Evolutionary conservation across 345 rosid species (phyloP), one percentile per base, ranked within the genome.

Genomic region (Eutrema japonicum): DNA sequence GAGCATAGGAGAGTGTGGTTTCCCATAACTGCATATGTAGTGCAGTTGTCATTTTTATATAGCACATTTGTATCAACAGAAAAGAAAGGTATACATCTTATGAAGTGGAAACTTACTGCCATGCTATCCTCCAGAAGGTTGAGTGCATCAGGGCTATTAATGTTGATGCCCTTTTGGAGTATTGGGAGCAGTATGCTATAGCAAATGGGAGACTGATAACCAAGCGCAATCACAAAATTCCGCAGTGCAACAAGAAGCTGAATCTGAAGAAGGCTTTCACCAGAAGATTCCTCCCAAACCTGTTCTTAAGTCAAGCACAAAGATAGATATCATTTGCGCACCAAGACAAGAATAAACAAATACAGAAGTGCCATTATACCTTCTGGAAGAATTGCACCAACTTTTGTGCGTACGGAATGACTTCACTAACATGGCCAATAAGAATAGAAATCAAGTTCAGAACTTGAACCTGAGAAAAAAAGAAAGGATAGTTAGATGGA

Each of bases 251-350:
- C 91, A 69, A 95, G 96, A 82, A 95, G 92, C 81, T 95, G 99
- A 80, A 95, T 95, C 82, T 88, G 96, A 40, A 95, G 84, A 82
- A 95, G 99, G 79, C 96, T 91, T 85, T 95, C 97, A 55, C 96
- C 91, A 64, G 94, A 83, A 77, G 96, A 88, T 79, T 90, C 97
- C 85, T 92, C 97, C 99, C 99, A 95, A 37, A 88, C 85, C 99
- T 92, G 80, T 59, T 69, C 77, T 80, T 72, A 46, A 38, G 61
- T 9, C 65, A 61, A 67, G 10, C 64, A 51, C 43, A 56, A 26
- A 41, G 14, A 71, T n/a, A 59, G 68, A 66, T 71, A 27, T 41
- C 4, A 54, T 38, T 59, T 66, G 70, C 10, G 27, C 47, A 66
- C 72, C 67, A 41, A 62, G 29, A 18, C 11, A 70, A 18, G 6